phyloP scores from a whole-genome alignment of 2,329 filamentous ascomycete species.

The Parascedosporium putredinis region DNA sequence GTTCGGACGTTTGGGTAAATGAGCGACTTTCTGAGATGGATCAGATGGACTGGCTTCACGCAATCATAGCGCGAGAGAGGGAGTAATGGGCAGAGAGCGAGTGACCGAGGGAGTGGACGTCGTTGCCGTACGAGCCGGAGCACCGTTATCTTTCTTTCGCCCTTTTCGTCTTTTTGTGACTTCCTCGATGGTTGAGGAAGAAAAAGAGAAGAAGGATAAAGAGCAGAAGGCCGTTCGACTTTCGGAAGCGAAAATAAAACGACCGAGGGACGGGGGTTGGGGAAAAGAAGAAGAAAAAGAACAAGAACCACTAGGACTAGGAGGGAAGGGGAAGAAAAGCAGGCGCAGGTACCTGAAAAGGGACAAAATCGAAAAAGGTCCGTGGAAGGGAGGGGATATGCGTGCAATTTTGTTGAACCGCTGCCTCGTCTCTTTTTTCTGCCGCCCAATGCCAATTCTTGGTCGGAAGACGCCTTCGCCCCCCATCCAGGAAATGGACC shows the following conservation, averaged over 20 bases:
- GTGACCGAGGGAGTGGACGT: conserved; percentile 3
- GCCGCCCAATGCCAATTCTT: background rate
- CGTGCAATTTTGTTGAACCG: background rate
- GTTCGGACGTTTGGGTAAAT: background rate
- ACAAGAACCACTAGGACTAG: no score
- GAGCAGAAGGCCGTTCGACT: background rate
- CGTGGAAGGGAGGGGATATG: background rate
- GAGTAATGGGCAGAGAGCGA: conserved; percentile 6
- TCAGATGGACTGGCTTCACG: background rate
- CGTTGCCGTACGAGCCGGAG: no score
- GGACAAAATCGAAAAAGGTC: background rate
- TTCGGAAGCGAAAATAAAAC: background rate
- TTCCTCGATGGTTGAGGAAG: no score
- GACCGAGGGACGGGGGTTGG: background rate
- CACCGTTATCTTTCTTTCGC: no score
- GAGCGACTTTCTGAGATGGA: background rate
- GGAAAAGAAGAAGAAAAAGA: background rate
- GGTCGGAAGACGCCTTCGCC: no score
- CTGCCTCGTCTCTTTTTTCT: background rate
- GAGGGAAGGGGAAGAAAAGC: background rate
- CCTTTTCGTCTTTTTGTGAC: no score
- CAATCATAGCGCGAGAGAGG: background rate
- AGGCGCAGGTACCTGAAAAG: background rate
- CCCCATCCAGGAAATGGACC: no score
- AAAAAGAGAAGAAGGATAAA: conserved; percentile 1